Conservation (phyloP, 2,329 filamentous ascomycete species). For the Talaromyces verruculosus region DNA sequence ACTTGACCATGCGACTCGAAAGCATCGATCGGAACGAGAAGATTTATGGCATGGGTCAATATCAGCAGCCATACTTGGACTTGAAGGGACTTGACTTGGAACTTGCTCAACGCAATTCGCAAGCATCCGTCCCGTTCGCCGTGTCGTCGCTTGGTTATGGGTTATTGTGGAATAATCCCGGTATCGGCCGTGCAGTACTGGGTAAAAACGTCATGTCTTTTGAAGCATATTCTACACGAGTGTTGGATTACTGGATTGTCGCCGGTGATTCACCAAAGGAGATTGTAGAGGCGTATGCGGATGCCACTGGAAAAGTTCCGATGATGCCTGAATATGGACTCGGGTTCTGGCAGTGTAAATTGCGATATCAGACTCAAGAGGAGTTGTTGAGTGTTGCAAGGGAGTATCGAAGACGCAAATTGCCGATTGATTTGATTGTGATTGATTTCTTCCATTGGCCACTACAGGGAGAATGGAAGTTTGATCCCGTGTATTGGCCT, state of each 20-base stretch:
- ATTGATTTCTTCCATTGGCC: constrained; percentile 69
- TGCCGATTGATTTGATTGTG: constrained; percentile 66
- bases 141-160: constrained; percentile 63
- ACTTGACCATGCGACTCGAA: constrained; percentile 61
- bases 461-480: constrained; percentile 66
- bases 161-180: constrained; percentile 66
- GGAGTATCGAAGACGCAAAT: constrained; percentile 55
- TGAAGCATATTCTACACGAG: constrained; percentile 58
- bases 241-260: constrained; percentile 65
- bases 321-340: constrained; percentile 70
- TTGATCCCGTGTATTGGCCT: constrained; percentile 64
- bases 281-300: constrained; percentile 58
- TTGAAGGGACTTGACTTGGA: constrained; percentile 64
- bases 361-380: constrained; percentile 65
- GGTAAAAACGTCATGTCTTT: constrained; percentile 63
- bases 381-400: constrained; percentile 61
- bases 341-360: constrained; percentile 68
- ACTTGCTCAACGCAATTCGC: constrained; percentile 65
- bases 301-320: constrained; percentile 59
- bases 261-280: constrained; percentile 56
- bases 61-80: constrained; percentile 64
- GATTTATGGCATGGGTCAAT: constrained; percentile 70
- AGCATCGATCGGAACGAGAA: constrained; percentile 56
- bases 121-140: constrained; percentile 64
- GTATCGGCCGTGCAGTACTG: constrained; percentile 60